phyloP scores from a whole-genome alignment of 2,329 filamentous ascomycete genomes.

The Leptographium flavum region DNA sequence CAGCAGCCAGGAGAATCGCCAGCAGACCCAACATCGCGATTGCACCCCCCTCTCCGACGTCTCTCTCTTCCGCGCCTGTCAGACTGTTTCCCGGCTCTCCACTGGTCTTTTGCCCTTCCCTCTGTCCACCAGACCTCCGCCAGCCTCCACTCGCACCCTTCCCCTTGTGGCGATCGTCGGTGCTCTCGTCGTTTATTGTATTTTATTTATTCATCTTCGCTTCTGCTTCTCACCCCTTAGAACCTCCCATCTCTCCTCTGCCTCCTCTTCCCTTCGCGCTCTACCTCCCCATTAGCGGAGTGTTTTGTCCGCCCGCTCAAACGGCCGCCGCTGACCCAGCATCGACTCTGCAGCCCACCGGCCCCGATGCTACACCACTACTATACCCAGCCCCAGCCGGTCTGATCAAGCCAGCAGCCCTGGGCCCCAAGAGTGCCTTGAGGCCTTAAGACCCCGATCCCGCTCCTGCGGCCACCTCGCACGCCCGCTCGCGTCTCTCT shows the following conservation, averaged over 20 bases:
- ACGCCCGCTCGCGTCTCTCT: background rate
- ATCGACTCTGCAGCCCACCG: background rate
- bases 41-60: background rate
- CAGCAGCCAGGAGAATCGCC: constrained; percentile 5
- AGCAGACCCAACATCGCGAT: background rate
- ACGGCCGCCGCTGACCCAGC: background rate
- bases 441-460: too few species aligned
- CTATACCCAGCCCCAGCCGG: background rate
- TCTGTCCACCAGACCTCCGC: too few species aligned
- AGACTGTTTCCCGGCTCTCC: too few species aligned
- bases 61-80: background rate
- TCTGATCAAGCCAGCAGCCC: background rate
- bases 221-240: too few species aligned
- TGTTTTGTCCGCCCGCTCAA: background rate
- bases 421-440: background rate
- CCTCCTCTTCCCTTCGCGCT: background rate
- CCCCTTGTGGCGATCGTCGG: too few species aligned
- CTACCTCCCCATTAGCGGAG: background rate
- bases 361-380: background rate
- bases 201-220: background rate
- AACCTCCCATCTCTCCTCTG: too few species aligned
- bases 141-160: too few species aligned
- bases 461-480: background rate
- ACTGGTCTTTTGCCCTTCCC: too few species aligned
- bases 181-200: background rate